Percentiles rank a stretch among this genome's conserved stretches.
These are phyloP conservation scores for Steccherinum ochraceum DNA, from an alignment of 768 basidiomycete genomes.

Conservation along the genomic window DNA sequence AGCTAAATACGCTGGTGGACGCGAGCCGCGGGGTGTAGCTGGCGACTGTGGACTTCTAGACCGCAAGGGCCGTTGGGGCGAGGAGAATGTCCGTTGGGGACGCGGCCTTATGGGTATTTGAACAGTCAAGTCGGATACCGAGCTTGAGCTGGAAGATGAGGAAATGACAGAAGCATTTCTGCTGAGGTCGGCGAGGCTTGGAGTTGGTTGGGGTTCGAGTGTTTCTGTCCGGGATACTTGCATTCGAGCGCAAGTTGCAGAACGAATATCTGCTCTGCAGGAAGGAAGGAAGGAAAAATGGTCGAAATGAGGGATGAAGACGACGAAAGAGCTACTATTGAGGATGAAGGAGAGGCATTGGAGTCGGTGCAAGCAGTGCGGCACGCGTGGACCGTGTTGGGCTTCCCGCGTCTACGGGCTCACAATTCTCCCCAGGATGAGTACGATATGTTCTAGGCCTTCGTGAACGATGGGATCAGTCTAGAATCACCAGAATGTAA, in stretches of 20 bases:
- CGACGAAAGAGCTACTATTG: no score
- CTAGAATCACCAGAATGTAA: no score
- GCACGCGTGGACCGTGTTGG: no score
- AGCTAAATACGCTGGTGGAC: conserved; percentile 53
- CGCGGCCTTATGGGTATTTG: conserved; percentile 40
- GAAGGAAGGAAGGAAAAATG: no score
- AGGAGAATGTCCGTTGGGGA: conserved; percentile 56
- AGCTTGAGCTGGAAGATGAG: conserved; percentile 53
- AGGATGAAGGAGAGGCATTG: no score
- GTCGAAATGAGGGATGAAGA: no score
- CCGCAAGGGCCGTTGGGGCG: conserved; percentile 37
- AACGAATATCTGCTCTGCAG: no score
- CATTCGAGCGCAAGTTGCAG: not conserved
- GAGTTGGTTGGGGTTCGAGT: conserved; percentile 7
- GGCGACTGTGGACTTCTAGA: conserved; percentile 46
- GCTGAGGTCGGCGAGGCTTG: conserved; percentile 57
- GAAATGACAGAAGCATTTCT: conserved; percentile 75
- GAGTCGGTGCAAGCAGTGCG: no score
- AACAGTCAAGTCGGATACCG: conserved; percentile 34
- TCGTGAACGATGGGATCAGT: no score
- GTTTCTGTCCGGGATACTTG: not conserved
- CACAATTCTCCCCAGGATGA: no score
- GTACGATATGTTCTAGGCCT: no score
- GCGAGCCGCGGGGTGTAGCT: conserved; percentile 26
- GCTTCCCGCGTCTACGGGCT: no score